Base-by-base conservation (phyloP, 2,329 filamentous ascomycete species). In the Didymella segeticola region DNA sequence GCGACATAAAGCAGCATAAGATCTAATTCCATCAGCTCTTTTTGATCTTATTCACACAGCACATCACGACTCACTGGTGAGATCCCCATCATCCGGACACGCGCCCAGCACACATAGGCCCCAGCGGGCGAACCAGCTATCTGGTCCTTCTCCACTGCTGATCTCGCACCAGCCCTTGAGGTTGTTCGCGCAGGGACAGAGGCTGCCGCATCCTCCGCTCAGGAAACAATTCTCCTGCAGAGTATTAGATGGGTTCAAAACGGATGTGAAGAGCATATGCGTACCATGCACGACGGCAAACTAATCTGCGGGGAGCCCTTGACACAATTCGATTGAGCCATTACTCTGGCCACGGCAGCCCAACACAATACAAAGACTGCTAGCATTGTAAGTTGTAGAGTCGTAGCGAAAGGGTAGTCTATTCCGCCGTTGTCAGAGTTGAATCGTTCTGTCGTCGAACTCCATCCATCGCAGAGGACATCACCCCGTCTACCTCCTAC, bases 141-240 rank as follows among this genome's bases (percentile, higher is more conserved):
- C n/a, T 15, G 48, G 48, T 12, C 48, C 48, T 7, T 27, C 17
- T 4, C 31, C 31, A 9, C 42, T 15, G 15, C 29, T 41, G 7
- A 26, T 31, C 17, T 46, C 34, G 6, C 48, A 52, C 48, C 48
- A 52, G 9, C 34, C 42, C 14, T 36, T 52, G 5, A 52, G 27
- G 27, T 52, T 41, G 6, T 52, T 22, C 7, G 34, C n/a, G 11
- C 48, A 52, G 2, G 36, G 27, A 6, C 48, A 46, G 1, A 8
- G 19, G 5, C 15, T 7, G 2, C 17, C 6, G 8, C 43, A 53
- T 4, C 17, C 25, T 4, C 22, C 14, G 4, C 29, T 42, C 7
- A 10, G 17, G n/a, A 53, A 42, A 11, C 43, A 53, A 4, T 25
- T 3, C 10, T 43, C 29, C 37, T 47, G 14, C 27, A 19, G 2